A percentile compares a stretch with the other conserved stretches of the same genome.
Evolutionary conservation across 345 rosid genomes (phyloP).

Genomic region (Punica granatum): DNA sequence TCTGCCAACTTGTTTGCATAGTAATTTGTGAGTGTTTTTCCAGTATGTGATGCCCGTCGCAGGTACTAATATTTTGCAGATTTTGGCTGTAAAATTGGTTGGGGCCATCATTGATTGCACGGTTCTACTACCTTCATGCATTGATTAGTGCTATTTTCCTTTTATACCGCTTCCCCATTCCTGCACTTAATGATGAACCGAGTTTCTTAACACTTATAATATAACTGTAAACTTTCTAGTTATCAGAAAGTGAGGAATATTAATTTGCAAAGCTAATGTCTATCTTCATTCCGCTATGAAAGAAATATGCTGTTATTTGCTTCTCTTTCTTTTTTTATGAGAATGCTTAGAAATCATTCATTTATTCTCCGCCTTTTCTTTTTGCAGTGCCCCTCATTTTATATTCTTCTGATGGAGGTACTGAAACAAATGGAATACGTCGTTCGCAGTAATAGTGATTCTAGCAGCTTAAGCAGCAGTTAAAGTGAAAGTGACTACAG

Average conservation of each 20-base stretch:
- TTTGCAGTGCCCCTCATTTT: slow-evolving; percentile 60
- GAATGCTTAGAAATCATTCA: background rate
- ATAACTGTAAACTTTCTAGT: background rate
- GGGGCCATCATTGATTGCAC: slow-evolving; percentile 83
- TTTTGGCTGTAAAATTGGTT: slow-evolving; percentile 99
- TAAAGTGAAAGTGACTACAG: slow-evolving; percentile 82
- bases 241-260: background rate
- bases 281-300: background rate
- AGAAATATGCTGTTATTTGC: slow-evolving; percentile 7
- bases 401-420: slow-evolving; percentile 59
- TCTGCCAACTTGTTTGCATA: background rate
- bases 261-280: background rate
- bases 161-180: background rate
- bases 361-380: slow-evolving; percentile 5
- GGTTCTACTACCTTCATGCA: slow-evolving; percentile 86
- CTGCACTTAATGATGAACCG: background rate
- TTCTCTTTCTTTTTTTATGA: background rate
- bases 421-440: slow-evolving; percentile 49
- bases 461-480: slow-evolving; percentile 88
- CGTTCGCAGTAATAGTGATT: slow-evolving; percentile 90
- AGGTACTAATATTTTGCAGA: slow-evolving; percentile 40
- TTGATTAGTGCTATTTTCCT: slow-evolving; percentile 46
- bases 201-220: background rate
- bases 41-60: background rate
- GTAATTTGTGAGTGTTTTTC: background rate